Evolutionary conservation across 805 yeast genomes (phyloP).

Genomic region (Metschnikowia rubicola): DNA sequence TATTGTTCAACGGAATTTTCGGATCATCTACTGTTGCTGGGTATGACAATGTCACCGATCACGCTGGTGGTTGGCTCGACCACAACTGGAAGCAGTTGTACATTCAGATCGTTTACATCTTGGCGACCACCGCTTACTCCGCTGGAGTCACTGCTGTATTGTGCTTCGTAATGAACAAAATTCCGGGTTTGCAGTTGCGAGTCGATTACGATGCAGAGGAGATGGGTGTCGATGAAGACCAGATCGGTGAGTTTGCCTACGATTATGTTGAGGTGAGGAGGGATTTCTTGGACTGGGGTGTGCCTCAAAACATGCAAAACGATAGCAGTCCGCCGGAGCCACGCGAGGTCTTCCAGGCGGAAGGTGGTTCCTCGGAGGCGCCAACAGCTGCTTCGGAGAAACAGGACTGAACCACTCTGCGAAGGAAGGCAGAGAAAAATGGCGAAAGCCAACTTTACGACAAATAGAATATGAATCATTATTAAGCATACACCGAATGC

Average conservation of each 20-base stretch:
- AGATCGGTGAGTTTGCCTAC: slow-evolving; percentile 98
- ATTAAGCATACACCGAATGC: too few species aligned
- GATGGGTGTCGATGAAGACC: slow-evolving; percentile 91
- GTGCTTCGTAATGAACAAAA: slow-evolving; percentile 66
- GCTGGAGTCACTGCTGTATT: slow-evolving; percentile 73
- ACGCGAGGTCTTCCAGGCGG: slow-evolving; percentile 10
- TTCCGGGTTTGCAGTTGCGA: slow-evolving; percentile 80
- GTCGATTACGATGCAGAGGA: slow-evolving; percentile 84
- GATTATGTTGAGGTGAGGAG: slow-evolving; percentile 96
- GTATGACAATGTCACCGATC: slow-evolving; percentile 80
- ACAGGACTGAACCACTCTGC: slow-evolving; percentile 8
- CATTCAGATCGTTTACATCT: slow-evolving; percentile 80
- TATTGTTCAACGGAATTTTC: slow-evolving; percentile 83
- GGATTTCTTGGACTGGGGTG: slow-evolving; percentile 65
- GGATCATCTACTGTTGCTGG: slow-evolving; percentile 88
- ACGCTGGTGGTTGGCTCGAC: slow-evolving; percentile 88
- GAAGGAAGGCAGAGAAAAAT: neutral
- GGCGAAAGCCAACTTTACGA: neutral
- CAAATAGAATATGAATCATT: slow-evolving; percentile 2
- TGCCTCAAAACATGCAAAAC: slow-evolving; percentile 14
- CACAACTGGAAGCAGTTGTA: slow-evolving; percentile 90
- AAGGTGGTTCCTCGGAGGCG: slow-evolving; percentile 11
- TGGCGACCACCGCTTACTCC: slow-evolving; percentile 72
- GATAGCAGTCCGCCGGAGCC: slow-evolving; percentile 4
- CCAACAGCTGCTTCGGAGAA: slow-evolving; percentile 11